These are phyloP conservation scores for Colletotrichum lupini DNA, from an alignment of 2,329 filamentous ascomycete genomes.

Conservation along the genomic window DNA sequence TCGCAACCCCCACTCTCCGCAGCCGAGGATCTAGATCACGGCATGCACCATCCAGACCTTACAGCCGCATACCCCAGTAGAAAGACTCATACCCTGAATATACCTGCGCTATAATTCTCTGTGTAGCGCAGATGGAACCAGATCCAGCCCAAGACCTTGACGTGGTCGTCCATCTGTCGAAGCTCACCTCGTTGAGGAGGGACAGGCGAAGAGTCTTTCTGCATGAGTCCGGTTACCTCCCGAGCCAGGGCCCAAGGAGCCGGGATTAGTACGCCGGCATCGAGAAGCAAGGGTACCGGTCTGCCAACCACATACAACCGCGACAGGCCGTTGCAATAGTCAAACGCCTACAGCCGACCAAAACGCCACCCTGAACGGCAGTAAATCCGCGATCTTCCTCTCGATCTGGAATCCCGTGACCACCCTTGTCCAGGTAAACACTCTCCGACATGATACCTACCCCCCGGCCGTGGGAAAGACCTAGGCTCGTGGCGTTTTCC, in stretches of 20 bases:
- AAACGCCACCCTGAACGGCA: not conserved
- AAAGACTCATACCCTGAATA: not conserved
- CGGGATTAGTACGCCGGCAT: not conserved
- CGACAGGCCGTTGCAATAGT: not conserved
- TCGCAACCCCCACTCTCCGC: not conserved
- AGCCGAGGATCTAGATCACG: slow-evolving; percentile 1
- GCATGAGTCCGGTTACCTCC: not conserved
- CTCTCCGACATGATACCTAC: not conserved
- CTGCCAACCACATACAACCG: not conserved
- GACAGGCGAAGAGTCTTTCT: not conserved
- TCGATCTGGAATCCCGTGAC: not conserved
- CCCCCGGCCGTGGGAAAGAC: not conserved
- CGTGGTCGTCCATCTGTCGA: not conserved
- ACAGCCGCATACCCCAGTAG: not conserved
- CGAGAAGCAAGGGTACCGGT: not conserved
- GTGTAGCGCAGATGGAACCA: not conserved
- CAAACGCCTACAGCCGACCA: slow-evolving; percentile 12
- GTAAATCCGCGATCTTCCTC: not conserved
- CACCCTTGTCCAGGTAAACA: slow-evolving; percentile 24
- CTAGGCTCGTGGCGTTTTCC: not conserved
- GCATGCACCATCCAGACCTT: not conserved
- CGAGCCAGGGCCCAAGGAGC: not conserved
- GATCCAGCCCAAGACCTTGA: not conserved
- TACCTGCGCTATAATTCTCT: not conserved
- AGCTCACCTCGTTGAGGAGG: not conserved